Evolutionary conservation across 306 rosid genomes (phyloP).

Genomic region (Lupinus albus): DNA sequence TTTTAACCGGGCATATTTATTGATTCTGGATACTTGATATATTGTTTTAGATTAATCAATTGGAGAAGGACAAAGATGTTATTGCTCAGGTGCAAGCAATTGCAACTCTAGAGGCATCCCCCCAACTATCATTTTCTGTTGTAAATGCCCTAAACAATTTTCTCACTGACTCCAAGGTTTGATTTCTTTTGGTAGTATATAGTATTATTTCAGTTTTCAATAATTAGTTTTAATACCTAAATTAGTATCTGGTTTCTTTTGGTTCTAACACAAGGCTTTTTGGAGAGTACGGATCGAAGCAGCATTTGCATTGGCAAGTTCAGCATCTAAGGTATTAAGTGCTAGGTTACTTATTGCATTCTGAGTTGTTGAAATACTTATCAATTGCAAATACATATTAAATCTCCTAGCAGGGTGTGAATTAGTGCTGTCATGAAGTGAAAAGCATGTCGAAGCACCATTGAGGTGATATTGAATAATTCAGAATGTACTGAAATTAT

Average conservation of each 20-base stretch:
- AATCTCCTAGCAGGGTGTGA: constrained; percentile 4
- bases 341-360: constrained; percentile 31
- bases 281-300: constrained; percentile 97
- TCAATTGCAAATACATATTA: constrained; percentile 11
- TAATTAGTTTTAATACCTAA: constrained; percentile 23
- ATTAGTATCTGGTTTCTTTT: constrained; percentile 42
- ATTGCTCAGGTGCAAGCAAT: constrained; percentile 95
- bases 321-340: constrained; percentile 86
- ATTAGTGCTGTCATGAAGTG: not conserved
- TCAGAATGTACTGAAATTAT: too few species aligned
- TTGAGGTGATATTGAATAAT: not conserved
- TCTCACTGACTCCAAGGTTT: constrained; percentile 87
- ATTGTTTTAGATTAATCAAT: constrained; percentile 80
- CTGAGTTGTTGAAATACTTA: constrained; percentile 24
- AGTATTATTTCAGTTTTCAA: constrained; percentile 11
- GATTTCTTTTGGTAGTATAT: constrained; percentile 29
- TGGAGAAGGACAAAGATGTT: constrained; percentile 98
- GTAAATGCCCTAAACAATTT: constrained; percentile 86
- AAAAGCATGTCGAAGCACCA: not conserved
- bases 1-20: constrained; percentile 29
- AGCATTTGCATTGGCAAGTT: constrained; percentile 89
- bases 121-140: constrained; percentile 81
- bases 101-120: constrained; percentile 72
- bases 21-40: constrained; percentile 42
- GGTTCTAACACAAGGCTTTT: constrained; percentile 60